Evolutionary conservation across 192 early-diverging fungal genomes (phyloP).

Genomic region (Umbelopsis ramanniana): DNA sequence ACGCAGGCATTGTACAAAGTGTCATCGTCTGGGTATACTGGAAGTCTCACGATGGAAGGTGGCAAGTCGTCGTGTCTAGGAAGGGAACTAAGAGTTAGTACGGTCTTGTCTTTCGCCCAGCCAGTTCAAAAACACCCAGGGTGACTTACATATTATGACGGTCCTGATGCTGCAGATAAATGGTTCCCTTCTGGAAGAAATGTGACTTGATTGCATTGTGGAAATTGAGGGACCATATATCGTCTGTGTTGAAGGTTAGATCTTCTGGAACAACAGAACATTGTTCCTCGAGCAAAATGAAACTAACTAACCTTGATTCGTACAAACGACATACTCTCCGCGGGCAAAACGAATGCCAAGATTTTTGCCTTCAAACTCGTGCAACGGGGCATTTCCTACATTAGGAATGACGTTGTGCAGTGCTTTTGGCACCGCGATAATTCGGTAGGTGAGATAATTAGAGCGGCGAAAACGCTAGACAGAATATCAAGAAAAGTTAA

Average conservation of each 20-base stretch:
- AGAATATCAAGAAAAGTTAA: constrained; percentile 6
- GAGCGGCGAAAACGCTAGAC: constrained; percentile 39
- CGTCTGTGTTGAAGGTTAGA: constrained; percentile 23
- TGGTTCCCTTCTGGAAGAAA: constrained; percentile 30
- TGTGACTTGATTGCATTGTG: constrained; percentile 43
- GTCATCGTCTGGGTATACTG: constrained; percentile 34
- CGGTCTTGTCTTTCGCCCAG: not conserved
- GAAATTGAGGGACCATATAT: constrained; percentile 44
- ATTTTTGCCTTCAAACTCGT: constrained; percentile 47
- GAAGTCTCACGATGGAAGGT: constrained; percentile 35
- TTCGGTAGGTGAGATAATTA: constrained; percentile 33
- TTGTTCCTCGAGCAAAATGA: not conserved
- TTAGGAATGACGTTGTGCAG: constrained; percentile 39
- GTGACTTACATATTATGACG: constrained; percentile 38
- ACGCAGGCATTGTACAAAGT: constrained; percentile 33
- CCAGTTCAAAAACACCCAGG: too few relatives aligned
- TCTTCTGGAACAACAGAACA: not conserved
- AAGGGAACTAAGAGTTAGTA: not conserved
- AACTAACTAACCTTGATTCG: constrained; percentile 46
- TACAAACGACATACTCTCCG: constrained; percentile 43
- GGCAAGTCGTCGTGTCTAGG: constrained; percentile 36
- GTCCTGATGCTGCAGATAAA: constrained; percentile 41
- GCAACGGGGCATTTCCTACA: constrained; percentile 35
- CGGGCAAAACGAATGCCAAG: constrained; percentile 44
- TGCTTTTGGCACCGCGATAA: constrained; percentile 38